Conservation (phyloP, 805 yeast species). For the Jamesozyma spencerorum region DNA sequence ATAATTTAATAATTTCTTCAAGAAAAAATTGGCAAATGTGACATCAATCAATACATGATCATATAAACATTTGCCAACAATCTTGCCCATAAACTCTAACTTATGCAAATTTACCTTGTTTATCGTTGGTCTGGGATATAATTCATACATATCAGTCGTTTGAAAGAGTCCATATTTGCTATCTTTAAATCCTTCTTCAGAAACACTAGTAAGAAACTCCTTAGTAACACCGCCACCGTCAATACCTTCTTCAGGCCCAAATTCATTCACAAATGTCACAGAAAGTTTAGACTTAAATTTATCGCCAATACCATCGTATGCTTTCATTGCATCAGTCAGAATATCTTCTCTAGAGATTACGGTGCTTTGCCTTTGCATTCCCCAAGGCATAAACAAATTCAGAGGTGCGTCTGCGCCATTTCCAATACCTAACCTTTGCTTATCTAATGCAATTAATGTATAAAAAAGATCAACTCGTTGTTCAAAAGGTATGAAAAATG, state of each 20-base stretch:
- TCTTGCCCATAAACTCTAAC: constrained; percentile 62
- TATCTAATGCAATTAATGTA: constrained; percentile 48
- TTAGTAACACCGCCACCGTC: constrained; percentile 97
- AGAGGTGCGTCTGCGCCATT: background rate
- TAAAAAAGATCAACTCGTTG: constrained; percentile 69
- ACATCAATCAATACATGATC: constrained; percentile 75
- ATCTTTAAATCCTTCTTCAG: constrained; percentile 53
- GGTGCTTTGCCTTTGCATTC: constrained; percentile 29
- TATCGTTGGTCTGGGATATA: constrained; percentile 46
- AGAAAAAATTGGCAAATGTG: constrained; percentile 76
- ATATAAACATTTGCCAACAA: constrained; percentile 82
- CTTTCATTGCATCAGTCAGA: constrained; percentile 65
- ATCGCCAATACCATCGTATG: constrained; percentile 45
- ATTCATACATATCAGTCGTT: constrained; percentile 43
- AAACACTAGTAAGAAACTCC: constrained; percentile 71
- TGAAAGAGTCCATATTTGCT: constrained; percentile 30
- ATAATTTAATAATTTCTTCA: constrained; percentile 54
- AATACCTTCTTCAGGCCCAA: constrained; percentile 75
- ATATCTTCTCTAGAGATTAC: constrained; percentile 58
- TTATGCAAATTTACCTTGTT: constrained; percentile 27
- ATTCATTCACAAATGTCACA: constrained; percentile 61
- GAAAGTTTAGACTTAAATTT: constrained; percentile 49
- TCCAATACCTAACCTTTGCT: constrained; percentile 19
- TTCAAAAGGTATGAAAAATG: constrained; percentile 72
- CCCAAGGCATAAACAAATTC: constrained; percentile 4